phyloP scores from a whole-genome alignment of 2,329 filamentous ascomycete genomes.

The Nemania bipapillata region DNA sequence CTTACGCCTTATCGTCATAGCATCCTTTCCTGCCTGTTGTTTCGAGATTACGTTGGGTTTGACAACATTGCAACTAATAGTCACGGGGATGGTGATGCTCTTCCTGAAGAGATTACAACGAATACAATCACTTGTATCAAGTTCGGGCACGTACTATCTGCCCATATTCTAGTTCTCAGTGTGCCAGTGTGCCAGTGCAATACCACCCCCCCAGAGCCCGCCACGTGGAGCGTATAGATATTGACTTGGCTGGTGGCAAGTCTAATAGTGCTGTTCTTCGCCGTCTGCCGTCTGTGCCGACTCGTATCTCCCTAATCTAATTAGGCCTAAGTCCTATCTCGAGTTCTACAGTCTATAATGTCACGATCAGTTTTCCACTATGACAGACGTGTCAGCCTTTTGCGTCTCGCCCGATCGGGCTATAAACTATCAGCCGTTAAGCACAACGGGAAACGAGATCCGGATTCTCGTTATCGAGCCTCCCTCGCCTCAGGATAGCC shows the following conservation, averaged over 20 bases:
- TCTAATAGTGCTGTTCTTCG: constrained; percentile 4
- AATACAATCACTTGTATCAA: constrained; percentile 4
- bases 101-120: constrained; percentile 5
- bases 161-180: background rate
- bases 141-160: background rate
- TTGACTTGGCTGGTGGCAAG: constrained; percentile 16
- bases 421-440: constrained; percentile 31
- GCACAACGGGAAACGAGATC: constrained; percentile 28
- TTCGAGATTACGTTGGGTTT: background rate
- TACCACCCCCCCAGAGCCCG: constrained; percentile 18
- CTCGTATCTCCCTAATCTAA: constrained; percentile 7
- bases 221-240: constrained; percentile 35
- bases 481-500: background rate
- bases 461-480: constrained; percentile 35
- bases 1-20: background rate
- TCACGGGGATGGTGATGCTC: background rate
- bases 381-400: constrained; percentile 30
- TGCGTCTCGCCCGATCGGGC: constrained; percentile 22
- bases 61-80: background rate
- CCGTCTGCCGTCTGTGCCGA: constrained; percentile 9
- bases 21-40: background rate
- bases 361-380: background rate
- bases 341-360: background rate
- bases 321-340: background rate
- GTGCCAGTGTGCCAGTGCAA: constrained; percentile 1